A percentile compares a stretch with the other conserved stretches of the same genome.
These are phyloP conservation scores for Carex cristatella DNA, from an alignment of 176 grass and related monocot species.

Conservation along the genomic window DNA sequence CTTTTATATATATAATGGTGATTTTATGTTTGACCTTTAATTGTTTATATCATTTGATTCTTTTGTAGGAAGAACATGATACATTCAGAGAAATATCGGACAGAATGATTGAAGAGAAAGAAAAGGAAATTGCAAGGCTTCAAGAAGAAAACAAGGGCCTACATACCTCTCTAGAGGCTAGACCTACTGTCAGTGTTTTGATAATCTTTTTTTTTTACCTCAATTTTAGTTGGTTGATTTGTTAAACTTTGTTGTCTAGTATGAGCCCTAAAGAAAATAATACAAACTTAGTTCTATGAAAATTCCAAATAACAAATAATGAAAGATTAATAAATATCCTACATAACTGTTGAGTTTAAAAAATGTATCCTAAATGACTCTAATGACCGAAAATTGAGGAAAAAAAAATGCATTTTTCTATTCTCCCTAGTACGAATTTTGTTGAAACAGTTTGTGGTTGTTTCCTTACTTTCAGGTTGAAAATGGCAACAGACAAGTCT, in stretches of 20 bases:
- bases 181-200: slow-evolving; percentile 12
- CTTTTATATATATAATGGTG: slow-evolving; percentile 17
- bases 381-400: not conserved
- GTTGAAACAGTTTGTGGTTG: not conserved
- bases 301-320: not conserved
- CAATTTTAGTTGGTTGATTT: not conserved
- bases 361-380: not conserved
- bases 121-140: slow-evolving; percentile 63
- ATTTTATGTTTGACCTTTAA: not conserved
- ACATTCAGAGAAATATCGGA: slow-evolving; percentile 83
- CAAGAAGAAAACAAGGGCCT: slow-evolving; percentile 77
- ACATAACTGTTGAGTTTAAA: not conserved
- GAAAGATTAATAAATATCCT: not conserved
- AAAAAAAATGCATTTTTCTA: not conserved
- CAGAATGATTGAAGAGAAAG: slow-evolving; percentile 95
- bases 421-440: not conserved
- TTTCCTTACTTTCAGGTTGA: slow-evolving; percentile 46
- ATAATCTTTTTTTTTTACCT: not conserved
- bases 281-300: not conserved
- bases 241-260: not conserved
- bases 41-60: slow-evolving; percentile 18
- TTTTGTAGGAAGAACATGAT: slow-evolving; percentile 89
- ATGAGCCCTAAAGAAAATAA: not conserved
- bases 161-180: slow-evolving; percentile 60
- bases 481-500: slow-evolving; percentile 38